Base-by-base conservation (phyloP, 306 rosid genomes). In the Arachis stenosperma region DNA sequence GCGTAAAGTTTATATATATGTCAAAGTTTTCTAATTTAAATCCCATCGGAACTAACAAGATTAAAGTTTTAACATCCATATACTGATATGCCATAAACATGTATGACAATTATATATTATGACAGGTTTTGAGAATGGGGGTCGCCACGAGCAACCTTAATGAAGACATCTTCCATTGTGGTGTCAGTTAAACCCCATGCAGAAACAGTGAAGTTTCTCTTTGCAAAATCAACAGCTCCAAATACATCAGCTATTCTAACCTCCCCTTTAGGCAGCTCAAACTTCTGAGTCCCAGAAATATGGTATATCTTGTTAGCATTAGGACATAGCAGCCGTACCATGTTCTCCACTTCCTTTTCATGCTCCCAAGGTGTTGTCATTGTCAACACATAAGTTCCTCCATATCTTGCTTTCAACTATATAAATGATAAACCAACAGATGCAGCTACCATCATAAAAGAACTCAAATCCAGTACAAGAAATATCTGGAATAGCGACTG, bases 101-200 rank as follows among this genome's bases (percentile, higher is more conserved):
- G 62, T 37, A 22, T 51, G 61, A 14, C 10, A 51, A 41, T 10
- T 7, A 51, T 22, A 22, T 22, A 33, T 72, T 67, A 89, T 58
- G 92, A 79, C 43, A 86, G 72, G 15, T 75, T 77, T 0, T 81
- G 81, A 81, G 77, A 84, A 8, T 84, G 65, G 30, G 80, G 87
- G 13, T 92, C 89, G 36, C 75, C 88, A 1, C 85, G 78, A 22
- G 98, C 94, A 8, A 90, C 98, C 84, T 88, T 92, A 66, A 92
- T 92, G 88, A 90, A 92, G 43, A 92, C 98, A 81, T 92, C 98
- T 77, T 92, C 98, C 80, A 92, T 6, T 17, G 96, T 90, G 65
- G 98, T 90, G 75, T 92, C 92, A 30, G 88, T 90, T 64, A 92
- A 73, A 69, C 96, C 96, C 98, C 98, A 92, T 9, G 96, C 98